These are phyloP conservation scores for Cucurbita ficifolia DNA, from an alignment of 306 rosid species.

Conservation along the genomic window DNA sequence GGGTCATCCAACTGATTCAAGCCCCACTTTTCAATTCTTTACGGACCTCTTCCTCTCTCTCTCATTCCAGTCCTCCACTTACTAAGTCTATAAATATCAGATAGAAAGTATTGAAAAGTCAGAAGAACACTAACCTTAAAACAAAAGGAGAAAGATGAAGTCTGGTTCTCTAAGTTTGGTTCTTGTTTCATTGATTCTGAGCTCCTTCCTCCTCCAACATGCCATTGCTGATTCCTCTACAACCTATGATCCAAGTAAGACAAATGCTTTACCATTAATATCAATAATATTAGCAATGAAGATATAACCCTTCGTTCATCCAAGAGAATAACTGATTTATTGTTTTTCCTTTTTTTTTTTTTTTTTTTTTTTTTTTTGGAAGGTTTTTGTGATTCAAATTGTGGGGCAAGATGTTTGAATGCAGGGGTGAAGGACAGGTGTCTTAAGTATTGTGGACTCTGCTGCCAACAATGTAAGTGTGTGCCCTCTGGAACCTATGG, in stretches of 20 bases:
- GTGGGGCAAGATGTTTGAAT: slow-evolving; percentile 15
- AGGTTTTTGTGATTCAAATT: slow-evolving; percentile 12
- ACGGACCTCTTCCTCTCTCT: not conserved
- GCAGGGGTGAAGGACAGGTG: slow-evolving; percentile 19
- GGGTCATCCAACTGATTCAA: not conserved
- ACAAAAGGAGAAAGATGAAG: slow-evolving; percentile 1
- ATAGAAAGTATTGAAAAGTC: not conserved
- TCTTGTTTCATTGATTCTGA: slow-evolving; percentile 2
- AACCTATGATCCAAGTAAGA: not conserved
- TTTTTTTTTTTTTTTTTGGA: not conserved
- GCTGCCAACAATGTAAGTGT: slow-evolving; percentile 17
- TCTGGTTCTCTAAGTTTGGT: not conserved
- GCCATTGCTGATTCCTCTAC: slow-evolving; percentile 7
- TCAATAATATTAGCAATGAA: not conserved
- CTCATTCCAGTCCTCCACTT: not conserved
- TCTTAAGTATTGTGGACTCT: slow-evolving; percentile 18
- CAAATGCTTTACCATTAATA: not conserved
- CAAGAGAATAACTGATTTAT: not conserved
- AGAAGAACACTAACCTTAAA: not conserved
- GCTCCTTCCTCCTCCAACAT: slow-evolving; percentile 6
- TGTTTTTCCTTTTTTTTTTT: not conserved
- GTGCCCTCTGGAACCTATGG: slow-evolving; percentile 24
- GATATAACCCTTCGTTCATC: not conserved
- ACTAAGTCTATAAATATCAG: not conserved
- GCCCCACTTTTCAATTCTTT: slow-evolving; percentile 1